phyloP scores from a whole-genome alignment of 1,284 basidiomycete genomes.

The Ceratobasidium theobromae region DNA sequence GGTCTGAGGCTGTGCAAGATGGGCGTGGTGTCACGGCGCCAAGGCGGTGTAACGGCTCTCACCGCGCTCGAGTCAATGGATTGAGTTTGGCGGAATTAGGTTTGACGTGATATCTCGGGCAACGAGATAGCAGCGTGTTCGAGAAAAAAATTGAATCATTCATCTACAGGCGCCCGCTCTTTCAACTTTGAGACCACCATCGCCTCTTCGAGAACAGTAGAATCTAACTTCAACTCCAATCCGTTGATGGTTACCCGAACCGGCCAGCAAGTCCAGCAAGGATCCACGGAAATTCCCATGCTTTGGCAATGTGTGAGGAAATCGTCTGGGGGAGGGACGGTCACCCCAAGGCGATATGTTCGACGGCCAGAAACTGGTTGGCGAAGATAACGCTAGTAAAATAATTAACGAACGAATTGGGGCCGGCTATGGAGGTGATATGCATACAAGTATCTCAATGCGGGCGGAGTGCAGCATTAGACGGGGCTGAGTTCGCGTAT shows the following conservation, averaged over 20 bases:
- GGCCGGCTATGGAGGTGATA: background rate
- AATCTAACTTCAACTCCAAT: background rate
- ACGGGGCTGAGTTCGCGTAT: conserved; percentile 45
- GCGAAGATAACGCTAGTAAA: background rate
- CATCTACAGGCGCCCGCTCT: background rate
- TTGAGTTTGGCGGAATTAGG: too few species aligned
- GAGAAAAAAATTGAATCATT: too few species aligned
- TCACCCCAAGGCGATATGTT: conserved; percentile 53
- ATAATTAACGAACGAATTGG: background rate
- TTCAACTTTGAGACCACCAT: background rate
- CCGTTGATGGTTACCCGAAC: background rate
- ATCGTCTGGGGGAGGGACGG: background rate
- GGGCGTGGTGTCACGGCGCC: too few species aligned
- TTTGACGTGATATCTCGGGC: too few species aligned
- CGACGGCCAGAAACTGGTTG: conserved; percentile 42
- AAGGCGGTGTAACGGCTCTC: background rate
- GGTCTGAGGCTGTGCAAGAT: background rate
- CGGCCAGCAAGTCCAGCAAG: background rate
- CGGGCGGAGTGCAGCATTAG: conserved; percentile 63
- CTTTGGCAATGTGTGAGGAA: background rate
- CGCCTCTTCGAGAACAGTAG: background rate
- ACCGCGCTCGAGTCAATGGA: too few species aligned
- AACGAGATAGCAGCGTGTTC: too few species aligned
- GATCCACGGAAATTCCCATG: background rate
- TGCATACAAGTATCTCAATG: conserved; percentile 55